These are phyloP conservation scores for Salix suchowensis DNA, from an alignment of 345 rosid genomes.

Conservation along the genomic window DNA sequence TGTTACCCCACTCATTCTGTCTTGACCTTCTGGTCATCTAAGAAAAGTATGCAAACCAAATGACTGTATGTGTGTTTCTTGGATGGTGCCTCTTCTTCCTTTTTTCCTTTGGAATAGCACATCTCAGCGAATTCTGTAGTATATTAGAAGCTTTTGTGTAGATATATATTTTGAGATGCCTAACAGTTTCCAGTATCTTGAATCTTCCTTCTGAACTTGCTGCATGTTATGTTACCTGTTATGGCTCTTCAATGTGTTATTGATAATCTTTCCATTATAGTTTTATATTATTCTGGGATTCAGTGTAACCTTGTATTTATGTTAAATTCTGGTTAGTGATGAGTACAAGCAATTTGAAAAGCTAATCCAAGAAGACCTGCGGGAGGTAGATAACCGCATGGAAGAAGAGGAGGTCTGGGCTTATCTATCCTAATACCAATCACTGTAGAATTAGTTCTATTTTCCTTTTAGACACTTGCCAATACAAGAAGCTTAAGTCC, in stretches of 20 bases:
- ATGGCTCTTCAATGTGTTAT: neutral
- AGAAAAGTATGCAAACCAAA: neutral
- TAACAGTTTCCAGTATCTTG: neutral
- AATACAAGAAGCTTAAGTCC: neutral
- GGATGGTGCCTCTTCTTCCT: neutral
- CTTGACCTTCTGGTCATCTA: neutral
- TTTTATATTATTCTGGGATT: neutral
- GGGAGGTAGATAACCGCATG: constrained; percentile 78
- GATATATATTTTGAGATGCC: neutral
- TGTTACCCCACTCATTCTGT: neutral
- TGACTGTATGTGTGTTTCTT: neutral
- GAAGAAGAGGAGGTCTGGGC: constrained; percentile 90
- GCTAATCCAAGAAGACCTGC: constrained; percentile 84
- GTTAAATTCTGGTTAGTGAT: constrained; percentile 45
- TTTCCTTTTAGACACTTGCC: neutral
- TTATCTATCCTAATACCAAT: neutral
- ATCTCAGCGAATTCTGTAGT: neutral
- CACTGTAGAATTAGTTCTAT: neutral
- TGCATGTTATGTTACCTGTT: neutral
- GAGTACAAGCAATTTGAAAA: constrained; percentile 95
- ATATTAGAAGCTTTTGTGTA: neutral
- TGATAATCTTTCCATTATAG: neutral
- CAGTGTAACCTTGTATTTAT: neutral
- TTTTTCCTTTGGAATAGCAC: neutral
- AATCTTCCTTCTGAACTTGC: neutral